Base-by-base conservation (phyloP, 768 basidiomycete species). In the Cytidiella melzeri region DNA sequence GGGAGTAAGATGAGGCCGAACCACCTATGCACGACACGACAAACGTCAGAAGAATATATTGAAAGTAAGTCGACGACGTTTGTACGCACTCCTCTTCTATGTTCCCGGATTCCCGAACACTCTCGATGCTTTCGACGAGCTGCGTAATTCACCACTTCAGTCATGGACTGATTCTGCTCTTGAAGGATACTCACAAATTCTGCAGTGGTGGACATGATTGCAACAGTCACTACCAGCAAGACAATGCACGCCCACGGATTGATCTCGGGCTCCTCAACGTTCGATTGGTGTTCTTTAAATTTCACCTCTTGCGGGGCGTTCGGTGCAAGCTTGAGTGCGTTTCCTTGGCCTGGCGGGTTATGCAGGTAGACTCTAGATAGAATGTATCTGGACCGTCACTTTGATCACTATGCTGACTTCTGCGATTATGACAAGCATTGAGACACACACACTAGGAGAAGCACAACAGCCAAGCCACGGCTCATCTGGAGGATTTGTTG, bases 1-100 rank as follows among this genome's bases (percentile, higher is more conserved):
- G 87, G 87, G 2, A 89, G 73, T 7, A 89, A 69, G 41, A 87
- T 70, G 51, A 89, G 65, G 15, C 86, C 86, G 58, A 88, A 86
- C 81, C 80, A 87, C 57, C 82, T 84, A 41, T 15, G 9, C 30
- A 34, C n/a, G n/a, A 25, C 18, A 24, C 12, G 12, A 43, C 9
- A 5, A 23, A 37, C 39, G 28, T 23, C 9, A 37, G 12, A 19
- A 20, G 18, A 10, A 18, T 12, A 26, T 43, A 27, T 19, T 3
- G 20, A 20, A 42, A 40, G 43, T 34, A 34, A 48, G n/a, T n/a
- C n/a, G n/a, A n/a, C n/a, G 47, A 5, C 34, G 37, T n/a, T 11
- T 7, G 20, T 26, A 46, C 74, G 47, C 57, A 84, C 80, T 86
- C 84, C 56, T 73, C 61, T 42, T 67, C 54, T 24, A 87, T 78